phyloP scores from a whole-genome alignment of 305 asterid species.

The Fraxinus velutina region DNA sequence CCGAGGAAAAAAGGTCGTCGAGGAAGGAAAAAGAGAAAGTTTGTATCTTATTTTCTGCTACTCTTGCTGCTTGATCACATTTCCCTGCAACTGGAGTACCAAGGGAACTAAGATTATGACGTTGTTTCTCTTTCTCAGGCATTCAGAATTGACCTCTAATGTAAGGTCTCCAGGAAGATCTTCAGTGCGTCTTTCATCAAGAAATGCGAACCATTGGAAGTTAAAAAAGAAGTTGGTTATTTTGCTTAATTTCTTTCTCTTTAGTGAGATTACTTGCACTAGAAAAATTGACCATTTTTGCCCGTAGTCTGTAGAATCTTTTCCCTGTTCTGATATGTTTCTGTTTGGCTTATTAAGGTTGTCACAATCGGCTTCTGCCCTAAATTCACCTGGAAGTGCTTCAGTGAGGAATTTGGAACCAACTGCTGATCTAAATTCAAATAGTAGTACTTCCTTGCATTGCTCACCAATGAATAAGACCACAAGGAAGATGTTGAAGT shows the following conservation, averaged over 20 bases:
- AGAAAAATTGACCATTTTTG: background rate
- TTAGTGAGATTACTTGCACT: background rate
- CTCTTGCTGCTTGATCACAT: conserved; percentile 16
- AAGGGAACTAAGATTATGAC: conserved; percentile 2
- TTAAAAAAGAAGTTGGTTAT: conserved; percentile 44
- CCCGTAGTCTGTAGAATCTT: background rate
- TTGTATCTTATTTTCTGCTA: conserved; percentile 33
- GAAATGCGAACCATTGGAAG: conserved; percentile 48
- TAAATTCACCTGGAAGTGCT: conserved; percentile 27
- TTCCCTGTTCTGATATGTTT: conserved; percentile 16
- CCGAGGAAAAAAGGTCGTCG: conserved; percentile 17
- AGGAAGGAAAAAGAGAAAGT: conserved; percentile 68
- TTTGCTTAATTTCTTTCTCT: conserved; percentile 21
- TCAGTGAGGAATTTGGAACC: conserved; percentile 29
- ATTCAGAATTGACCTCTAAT: conserved; percentile 38
- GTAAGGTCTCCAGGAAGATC: conserved; percentile 37
- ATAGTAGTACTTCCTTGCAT: conserved; percentile 22
- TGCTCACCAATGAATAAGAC: conserved; percentile 14
- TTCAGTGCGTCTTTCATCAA: conserved; percentile 37
- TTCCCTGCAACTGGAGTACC: background rate
- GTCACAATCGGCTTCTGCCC: conserved; percentile 15
- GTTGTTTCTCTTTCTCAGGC: conserved; percentile 41
- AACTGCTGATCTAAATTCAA: conserved; percentile 17
- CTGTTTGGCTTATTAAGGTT: conserved; percentile 24
- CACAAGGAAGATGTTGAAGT: conserved; percentile 34